Base-by-base conservation (phyloP, 2,329 filamentous ascomycete species). In the Exophiala sideris region DNA sequence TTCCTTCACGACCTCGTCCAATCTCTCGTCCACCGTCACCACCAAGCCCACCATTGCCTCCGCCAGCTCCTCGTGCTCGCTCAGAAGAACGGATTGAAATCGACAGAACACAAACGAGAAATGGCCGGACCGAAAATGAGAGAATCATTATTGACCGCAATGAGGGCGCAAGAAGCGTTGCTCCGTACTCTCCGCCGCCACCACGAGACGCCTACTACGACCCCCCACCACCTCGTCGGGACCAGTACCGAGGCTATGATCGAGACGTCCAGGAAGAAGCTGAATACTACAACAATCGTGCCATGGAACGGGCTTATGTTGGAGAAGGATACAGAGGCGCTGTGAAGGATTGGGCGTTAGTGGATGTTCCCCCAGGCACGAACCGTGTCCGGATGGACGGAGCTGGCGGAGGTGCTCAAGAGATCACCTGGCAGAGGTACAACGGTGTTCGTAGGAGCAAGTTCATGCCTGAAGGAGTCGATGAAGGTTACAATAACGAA, bases 281-380 rank as follows among this genome's bases (percentile, higher is more conserved):
- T 7, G 81, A 82, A 10, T 82, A 79, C 62, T 85, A 86, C 69
- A 80, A 84, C 42, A 82, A 86, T 39, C 88, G 88, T 67, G 82
- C 81, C 33, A 77, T 83, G 39, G 85, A 88, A 11, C 82, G 87
- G 29, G 84, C 82, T 16, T 82, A 82, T 58, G 80, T 85, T 65
- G 87, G 87, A 48, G 89, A 92, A 70, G 88, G 86, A 18, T 84
- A 80, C 68, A 82, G 87, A 63, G 88, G 88, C 48, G 84, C 83
- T 14, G 90, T 87, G 34, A 84, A 82, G 60, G 87, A 83, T 65
- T 95, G 90, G 89, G 80, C 83, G 50, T 87, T 95, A 58, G 80
- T 95, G 35, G 89, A 95, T 70, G 86, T 95, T 36, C 89, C 89
- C 1, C 88, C 89, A 0, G 89, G 89, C 54, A 92, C 89, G 0